Evolutionary conservation across 768 basidiomycete species (phyloP), one percentile per base, ranked within the genome.

Genomic region (Termitomyces sp.): DNA sequence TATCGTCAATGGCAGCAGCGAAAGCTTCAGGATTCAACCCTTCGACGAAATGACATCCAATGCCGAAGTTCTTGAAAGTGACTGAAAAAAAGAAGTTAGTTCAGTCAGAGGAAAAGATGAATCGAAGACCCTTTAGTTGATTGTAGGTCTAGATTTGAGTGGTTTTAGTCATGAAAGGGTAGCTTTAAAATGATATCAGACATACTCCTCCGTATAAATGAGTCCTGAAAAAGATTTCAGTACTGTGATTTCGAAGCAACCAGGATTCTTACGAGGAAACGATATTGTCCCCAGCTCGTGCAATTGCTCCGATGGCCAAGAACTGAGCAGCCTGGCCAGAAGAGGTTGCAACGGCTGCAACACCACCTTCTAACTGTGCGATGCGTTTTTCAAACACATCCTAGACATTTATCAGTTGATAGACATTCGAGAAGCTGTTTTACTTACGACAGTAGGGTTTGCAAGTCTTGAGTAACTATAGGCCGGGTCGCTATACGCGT

Each of bases 311-410:
- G 58, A 91, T 82, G 2, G 89, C 77, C 68, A 90, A 73, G 70
- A 91, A 88, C 63, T 92, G 89, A 0, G 90, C 91, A 7, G 87
- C 75, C 66, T 90, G 89, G 0, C 90, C 91, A 53, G 86, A 87
- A 4, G 88, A 73, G 0, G 85, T 78, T 3, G 90, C 90, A 3
- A 92, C 78, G 6, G 90, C 90, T 0, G 88, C 89, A 1, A 75
- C 76, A 25, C 91, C 91, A 11, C 89, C 87, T 68, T 93, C 91
- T n/a, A 92, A 77, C 0, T 87, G 87, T 4, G 88, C 85, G 27
- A 92, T 85, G 7, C 90, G 83, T 55, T 85, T 79, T 69, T 92
- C 91, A 61, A 93, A 90, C 1, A 91, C 86, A 54, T 85, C 86
- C 87, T 89, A 54, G 17, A 35, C 17, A 9, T 40, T 4, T 6